A percentile compares a stretch with the other conserved stretches of the same genome.
These are phyloP conservation scores for Lasiosphaeria ovina DNA, from an alignment of 495 filamentous ascomycete genomes.

Conservation along the genomic window DNA sequence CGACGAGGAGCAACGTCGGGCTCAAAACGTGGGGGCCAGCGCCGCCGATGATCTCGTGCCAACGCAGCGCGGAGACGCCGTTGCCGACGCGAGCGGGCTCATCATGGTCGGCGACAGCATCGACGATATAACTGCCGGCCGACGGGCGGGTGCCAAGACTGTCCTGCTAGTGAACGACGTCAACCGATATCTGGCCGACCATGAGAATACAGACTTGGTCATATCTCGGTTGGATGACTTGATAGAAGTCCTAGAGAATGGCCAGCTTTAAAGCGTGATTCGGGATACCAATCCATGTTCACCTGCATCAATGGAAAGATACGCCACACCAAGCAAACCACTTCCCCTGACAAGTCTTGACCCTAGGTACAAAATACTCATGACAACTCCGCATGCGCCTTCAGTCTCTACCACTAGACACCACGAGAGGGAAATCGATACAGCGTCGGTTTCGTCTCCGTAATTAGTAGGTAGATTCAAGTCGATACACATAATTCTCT, in stretches of 20 bases:
- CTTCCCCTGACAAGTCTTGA: background rate
- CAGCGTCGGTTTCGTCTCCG: background rate
- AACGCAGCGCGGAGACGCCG: conserved; percentile 27
- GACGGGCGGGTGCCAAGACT: conserved; percentile 81
- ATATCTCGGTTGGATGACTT: conserved; percentile 68
- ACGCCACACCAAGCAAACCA: conserved; percentile 6
- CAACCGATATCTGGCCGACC: conserved; percentile 68
- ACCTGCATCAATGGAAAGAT: conserved; percentile 11
- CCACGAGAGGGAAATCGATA: background rate
- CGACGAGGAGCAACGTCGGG: conserved; percentile 19
- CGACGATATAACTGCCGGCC: conserved; percentile 91
- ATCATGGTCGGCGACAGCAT: conserved; percentile 81
- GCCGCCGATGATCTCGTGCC: conserved; percentile 17
- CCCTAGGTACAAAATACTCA: conserved; percentile 8
- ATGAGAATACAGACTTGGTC: conserved; percentile 75
- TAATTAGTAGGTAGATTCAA: background rate
- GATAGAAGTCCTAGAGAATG: conserved; percentile 65
- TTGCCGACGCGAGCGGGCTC: conserved; percentile 45
- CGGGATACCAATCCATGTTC: conserved; percentile 5
- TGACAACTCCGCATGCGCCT: background rate
- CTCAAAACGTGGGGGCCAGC: conserved; percentile 14
- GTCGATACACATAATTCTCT: background rate
- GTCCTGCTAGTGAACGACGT: conserved; percentile 81
- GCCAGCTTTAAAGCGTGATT: conserved; percentile 51
- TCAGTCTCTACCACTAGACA: background rate